Conservation (phyloP, 2,329 filamentous ascomycete species). For the Colletotrichum siamense region DNA sequence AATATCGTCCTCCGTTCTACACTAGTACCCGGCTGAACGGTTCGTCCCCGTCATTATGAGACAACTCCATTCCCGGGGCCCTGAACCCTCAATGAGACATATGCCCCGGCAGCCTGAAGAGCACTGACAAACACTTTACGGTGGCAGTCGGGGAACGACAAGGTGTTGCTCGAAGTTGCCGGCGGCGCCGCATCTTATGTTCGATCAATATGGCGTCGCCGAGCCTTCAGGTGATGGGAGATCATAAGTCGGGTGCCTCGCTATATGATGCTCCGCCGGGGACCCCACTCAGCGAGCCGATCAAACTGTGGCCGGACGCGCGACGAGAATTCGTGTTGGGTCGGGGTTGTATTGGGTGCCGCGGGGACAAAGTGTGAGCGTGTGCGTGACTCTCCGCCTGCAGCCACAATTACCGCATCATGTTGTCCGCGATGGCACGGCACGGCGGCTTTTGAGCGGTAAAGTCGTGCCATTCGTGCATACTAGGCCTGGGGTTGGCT, state of each 20-base stretch:
- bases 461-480: not conserved
- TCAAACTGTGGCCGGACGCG: slow-evolving; percentile 10
- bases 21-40: not conserved
- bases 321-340: not conserved
- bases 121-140: not conserved
- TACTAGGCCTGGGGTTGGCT: not conserved
- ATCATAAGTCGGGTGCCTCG: slow-evolving; percentile 21
- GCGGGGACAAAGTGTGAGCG: not conserved
- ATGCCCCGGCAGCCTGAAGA: not conserved
- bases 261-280: slow-evolving; percentile 16
- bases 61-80: not conserved
- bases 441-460: not conserved
- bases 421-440: not conserved
- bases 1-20: not conserved
- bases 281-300: slow-evolving; percentile 5
- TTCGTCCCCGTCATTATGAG: not conserved
- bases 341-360: slow-evolving; percentile 1
- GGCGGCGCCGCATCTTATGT: not conserved
- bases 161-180: not conserved
- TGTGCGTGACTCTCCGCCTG: not conserved
- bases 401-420: not conserved
- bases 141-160: not conserved
- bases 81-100: not conserved
- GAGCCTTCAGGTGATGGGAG: slow-evolving; percentile 7
- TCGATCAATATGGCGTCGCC: not conserved